phyloP scores from a whole-genome alignment of 345 rosid genomes.

The Salix brachista region DNA sequence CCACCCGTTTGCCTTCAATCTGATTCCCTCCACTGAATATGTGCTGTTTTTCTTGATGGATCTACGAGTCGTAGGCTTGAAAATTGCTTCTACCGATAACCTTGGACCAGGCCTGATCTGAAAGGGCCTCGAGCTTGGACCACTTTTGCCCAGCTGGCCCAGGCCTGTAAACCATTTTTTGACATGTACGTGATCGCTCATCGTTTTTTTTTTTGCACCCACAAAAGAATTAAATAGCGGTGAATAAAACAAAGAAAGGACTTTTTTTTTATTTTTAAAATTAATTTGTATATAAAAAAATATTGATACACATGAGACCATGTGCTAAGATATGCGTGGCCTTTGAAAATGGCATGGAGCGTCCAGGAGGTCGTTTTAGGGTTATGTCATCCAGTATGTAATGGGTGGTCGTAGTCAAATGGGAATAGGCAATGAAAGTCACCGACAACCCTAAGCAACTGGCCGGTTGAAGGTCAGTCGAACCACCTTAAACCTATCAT shows the following conservation, averaged over 20 bases:
- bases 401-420: slow-evolving; percentile 1
- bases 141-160: background rate
- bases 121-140: background rate
- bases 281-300: too few relatives aligned
- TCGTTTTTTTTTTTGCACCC: too few relatives aligned
- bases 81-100: background rate
- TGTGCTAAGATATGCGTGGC: background rate
- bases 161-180: background rate
- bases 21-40: too few relatives aligned
- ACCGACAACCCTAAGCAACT: background rate
- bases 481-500: too few relatives aligned
- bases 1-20: too few relatives aligned
- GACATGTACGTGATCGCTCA: background rate
- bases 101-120: background rate
- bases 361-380: background rate
- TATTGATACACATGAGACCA: too few relatives aligned
- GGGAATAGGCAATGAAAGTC: background rate
- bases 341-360: background rate
- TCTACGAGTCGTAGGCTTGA: background rate
- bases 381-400: background rate
- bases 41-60: too few relatives aligned
- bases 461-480: background rate
- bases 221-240: too few relatives aligned
- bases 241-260: too few relatives aligned
- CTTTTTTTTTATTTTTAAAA: too few relatives aligned